Evolutionary conservation across 352 stramenopile genomes (phyloP), one percentile per base, ranked within the genome.

Genomic region (Thraustochytrium striatum): DNA sequence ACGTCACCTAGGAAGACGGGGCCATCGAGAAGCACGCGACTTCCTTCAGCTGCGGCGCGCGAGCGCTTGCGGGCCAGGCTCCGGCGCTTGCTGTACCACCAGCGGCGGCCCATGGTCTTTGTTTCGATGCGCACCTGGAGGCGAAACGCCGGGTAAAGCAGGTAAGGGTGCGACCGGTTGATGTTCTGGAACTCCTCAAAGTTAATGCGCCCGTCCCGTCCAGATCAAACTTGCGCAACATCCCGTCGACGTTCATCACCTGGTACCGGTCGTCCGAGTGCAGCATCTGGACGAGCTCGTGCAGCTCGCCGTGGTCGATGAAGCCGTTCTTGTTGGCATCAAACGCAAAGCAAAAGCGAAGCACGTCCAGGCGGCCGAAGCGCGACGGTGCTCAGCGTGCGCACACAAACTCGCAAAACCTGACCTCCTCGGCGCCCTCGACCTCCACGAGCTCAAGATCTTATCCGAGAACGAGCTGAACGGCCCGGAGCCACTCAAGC

Each of bases 401-500:
- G 9, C 55, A 36, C 16, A 87, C 65, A 72, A 88, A 88, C 53
- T 88, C 85, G 25, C 75, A 21, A 30, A 88, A 85, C 57, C 85
- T 72, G 2, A 88, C 68, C 8, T 82, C 16, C 1, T 85, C 85
- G 47, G 50, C 80, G 8, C 52, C 35, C 33, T 88, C 82, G 39
- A 70, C 83, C 41, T 87, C 81, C 19, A 84, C 50, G 5, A 83
- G 32, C 9, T 75, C 38, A 84, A 84, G 11, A 84, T 30, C 19
- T 47, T 25, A 19, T 83, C 69, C 11, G 69, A 39, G 41, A 84
- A 84, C 3, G 36, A 3, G 3, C 3, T 72, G 25, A 35, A 21
- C 21, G 72, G 47, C 44, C 80, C 35, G 2, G 30, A 84, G n/a
- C 33, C 36, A 83, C 3, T 16, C 36, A 78, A 70, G 82, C 11